phyloP scores from a whole-genome alignment of 345 rosid genomes.

The Dipteronia sinensis region DNA sequence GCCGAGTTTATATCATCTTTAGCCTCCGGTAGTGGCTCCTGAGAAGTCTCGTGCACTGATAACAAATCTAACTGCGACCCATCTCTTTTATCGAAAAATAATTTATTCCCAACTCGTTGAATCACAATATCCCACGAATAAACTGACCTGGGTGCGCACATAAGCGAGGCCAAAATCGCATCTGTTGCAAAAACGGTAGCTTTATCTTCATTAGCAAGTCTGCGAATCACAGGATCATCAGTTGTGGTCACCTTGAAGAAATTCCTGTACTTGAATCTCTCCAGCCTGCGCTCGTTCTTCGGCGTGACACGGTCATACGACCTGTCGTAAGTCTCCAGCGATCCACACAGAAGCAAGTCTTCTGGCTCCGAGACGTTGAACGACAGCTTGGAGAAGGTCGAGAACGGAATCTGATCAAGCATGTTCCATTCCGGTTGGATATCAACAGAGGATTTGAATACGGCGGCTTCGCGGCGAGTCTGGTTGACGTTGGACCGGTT shows the following conservation, averaged over 20 bases:
- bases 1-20: constrained; percentile 90
- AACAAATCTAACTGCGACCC: constrained; percentile 89
- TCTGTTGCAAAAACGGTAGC: constrained; percentile 94
- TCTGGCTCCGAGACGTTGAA: constrained; percentile 82
- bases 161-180: constrained; percentile 69
- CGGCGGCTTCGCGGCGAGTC: constrained; percentile 83
- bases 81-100: constrained; percentile 91
- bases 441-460: constrained; percentile 84
- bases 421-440: constrained; percentile 99
- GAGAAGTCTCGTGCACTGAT: constrained; percentile 89
- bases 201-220: constrained; percentile 87
- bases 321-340: constrained; percentile 74
- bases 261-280: constrained; percentile 87
- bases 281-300: constrained; percentile 74
- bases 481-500: constrained; percentile 71
- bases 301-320: constrained; percentile 75
- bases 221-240: constrained; percentile 85
- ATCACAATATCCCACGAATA: constrained; percentile 96
- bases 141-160: constrained; percentile 96
- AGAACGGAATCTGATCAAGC: constrained; percentile 96
- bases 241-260: constrained; percentile 95
- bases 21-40: constrained; percentile 87
- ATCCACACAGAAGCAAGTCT: constrained; percentile 78
- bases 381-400: constrained; percentile 79
- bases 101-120: constrained; percentile 87